Base-by-base conservation (phyloP, 31 red algal species). In the Asparagopsis taxiformis region DNA sequence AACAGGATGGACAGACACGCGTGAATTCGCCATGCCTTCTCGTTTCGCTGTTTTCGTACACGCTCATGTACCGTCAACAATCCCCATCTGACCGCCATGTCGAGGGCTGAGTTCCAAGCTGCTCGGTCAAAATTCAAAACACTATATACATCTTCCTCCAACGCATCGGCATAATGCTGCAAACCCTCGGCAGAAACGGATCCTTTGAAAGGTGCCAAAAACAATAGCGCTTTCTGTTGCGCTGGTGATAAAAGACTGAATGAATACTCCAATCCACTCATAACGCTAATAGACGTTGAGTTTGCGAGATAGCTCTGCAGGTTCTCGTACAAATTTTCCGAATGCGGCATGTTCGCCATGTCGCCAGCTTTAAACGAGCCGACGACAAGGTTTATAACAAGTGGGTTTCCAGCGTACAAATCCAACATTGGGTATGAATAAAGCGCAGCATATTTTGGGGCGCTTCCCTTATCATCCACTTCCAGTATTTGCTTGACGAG, bases 161-260 rank as follows among this genome's bases (percentile, higher is more conserved):
- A 43, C 19, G 68, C 68, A 55, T 72, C 48, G 15, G 68, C 68
- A 19, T 72, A 72, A 53, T 72, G 49, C 2, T 11, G 22, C 13
- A 72, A 41, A 25, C 68, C 49, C 30, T 72, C 36, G 25, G 44
- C 68, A 28, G 68, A 34, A 5, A 72, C 68, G 13, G 68, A 72
- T n/a, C 68, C 68, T 55, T 72, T 72, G 24, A 72, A 72, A 3
- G 68, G 68, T 39, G 68, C 68, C 19, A 72, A 34, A 72, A 72
- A 72, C 0, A 72, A 43, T 16, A 72, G 49, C 7, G 68, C 68
- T 31, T 55, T 55, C 46, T 72, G 68, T 23, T 72, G 68, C 8
- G 68, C 30, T 3, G 43, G 15, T 9, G 68, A 55, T 11, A 72
- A 43, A n/a, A 72, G 35, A 30, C 55, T 72, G 68, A 72, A 72